Evolutionary conservation across 805 yeast genomes (phyloP), one percentile per base, ranked within the genome.

Genomic region (Wickerhamomyces chambardii): DNA sequence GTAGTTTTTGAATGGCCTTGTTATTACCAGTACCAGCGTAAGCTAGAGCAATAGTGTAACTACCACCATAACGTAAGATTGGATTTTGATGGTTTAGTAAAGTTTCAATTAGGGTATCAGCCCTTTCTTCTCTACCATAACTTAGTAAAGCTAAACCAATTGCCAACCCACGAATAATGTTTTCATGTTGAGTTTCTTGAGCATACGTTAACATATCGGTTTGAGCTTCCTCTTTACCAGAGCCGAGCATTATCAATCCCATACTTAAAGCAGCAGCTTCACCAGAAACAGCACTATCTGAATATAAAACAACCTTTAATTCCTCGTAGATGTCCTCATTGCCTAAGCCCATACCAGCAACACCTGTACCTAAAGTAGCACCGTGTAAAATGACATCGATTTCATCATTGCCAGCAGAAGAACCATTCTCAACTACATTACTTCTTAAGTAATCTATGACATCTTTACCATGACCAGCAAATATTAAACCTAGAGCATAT

Each of bases 21-120:
- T 87, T 87, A 58, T 83, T 78, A 21, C 96, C 95, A 3, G 98
- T 90, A 40, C 98, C 98, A 36, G 92, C 95, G 58, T 90, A 92
- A 1, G 98, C 97, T 48, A 92, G 69, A 0, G 96, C 97, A 48
- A 92, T 73, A 6, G 97, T 80, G 58, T 79, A 87, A 32, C 92
- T 92, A 55, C 95, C 97, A 59, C 98, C 97, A 55, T 89, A 92
- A 60, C 98, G 82, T 44, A 92, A 70, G 36, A 82, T 75, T 5
- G 95, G 72, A 47, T 81, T 84, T 53, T 85, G 95, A 51, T 80
- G 87, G 4, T 60, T 65, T 50, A 86, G 58, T 51, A 92, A 65
- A 45, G 69, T 65, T 24, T 74, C 75, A 43, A 90, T 84, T 24
- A 75, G 58, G 9, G 58, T 59, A 46, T 85, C 86, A 5, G 96